phyloP scores from a whole-genome alignment of 176 grass and related monocot species.

The Ensete ventricosum region DNA sequence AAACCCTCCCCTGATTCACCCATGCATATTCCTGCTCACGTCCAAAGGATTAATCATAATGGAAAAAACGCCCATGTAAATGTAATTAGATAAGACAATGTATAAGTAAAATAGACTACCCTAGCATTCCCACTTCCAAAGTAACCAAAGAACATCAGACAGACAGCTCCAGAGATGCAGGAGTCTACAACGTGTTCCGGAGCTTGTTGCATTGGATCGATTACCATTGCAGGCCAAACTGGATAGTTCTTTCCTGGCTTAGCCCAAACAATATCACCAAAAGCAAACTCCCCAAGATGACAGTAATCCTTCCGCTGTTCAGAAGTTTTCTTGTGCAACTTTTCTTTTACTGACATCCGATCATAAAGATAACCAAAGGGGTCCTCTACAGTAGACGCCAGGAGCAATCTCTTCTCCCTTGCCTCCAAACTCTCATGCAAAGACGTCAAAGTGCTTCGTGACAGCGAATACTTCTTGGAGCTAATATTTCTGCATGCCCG shows the following conservation, averaged over 20 bases:
- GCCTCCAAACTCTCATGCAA: conserved; percentile 5
- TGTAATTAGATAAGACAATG: not conserved
- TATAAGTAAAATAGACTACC: conserved; percentile 24
- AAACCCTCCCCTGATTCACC: conserved; percentile 62
- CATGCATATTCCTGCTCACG: conserved; percentile 67
- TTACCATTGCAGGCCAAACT: conserved; percentile 61
- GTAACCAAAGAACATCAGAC: conserved; percentile 73
- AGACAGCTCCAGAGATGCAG: conserved; percentile 36
- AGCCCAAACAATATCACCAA: conserved; percentile 85
- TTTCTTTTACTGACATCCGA: conserved; percentile 10
- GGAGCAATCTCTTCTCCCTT: not conserved
- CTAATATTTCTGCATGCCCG: conserved; percentile 36
- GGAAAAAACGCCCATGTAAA: not conserved
- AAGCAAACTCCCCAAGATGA: conserved; percentile 34
- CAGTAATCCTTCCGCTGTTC: conserved; percentile 21
- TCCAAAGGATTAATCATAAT: not conserved
- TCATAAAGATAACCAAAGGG: too few species aligned
- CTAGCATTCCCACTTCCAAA: conserved; percentile 52
- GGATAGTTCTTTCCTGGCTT: conserved; percentile 66
- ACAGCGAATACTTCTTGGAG: conserved; percentile 44
- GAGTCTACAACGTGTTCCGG: conserved; percentile 42
- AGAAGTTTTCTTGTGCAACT: conserved; percentile 14
- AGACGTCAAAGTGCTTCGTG: conserved; percentile 43
- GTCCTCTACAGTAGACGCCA: not conserved
- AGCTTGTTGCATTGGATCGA: conserved; percentile 59